These are phyloP conservation scores for Colletotrichum sp. DNA, from an alignment of 2,329 filamentous ascomycete genomes.

Conservation along the genomic window DNA sequence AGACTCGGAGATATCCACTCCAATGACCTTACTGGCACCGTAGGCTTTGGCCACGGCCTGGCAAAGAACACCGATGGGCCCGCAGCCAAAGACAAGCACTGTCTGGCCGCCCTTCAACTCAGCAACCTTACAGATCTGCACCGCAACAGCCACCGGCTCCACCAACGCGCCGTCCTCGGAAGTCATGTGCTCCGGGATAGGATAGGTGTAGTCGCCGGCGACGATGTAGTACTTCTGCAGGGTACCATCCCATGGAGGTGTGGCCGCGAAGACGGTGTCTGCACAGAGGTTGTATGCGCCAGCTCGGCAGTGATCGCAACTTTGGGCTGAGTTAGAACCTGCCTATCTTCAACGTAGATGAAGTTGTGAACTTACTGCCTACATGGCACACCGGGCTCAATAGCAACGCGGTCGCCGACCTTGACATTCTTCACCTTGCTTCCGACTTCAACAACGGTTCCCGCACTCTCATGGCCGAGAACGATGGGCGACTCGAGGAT, in stretches of 20 bases:
- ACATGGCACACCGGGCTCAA: constrained; percentile 54
- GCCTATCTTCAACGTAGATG: not conserved
- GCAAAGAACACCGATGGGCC: constrained; percentile 52
- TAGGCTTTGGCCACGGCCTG: constrained; percentile 51
- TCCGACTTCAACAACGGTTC: constrained; percentile 44
- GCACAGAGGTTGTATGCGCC: constrained; percentile 46
- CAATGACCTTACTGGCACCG: constrained; percentile 48
- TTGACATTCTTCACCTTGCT: constrained; percentile 44
- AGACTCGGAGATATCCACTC: constrained; percentile 48
- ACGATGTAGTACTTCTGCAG: constrained; percentile 53
- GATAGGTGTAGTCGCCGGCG: constrained; percentile 51
- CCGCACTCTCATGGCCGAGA: constrained; percentile 51
- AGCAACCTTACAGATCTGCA: constrained; percentile 48
- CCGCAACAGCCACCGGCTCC: constrained; percentile 57
- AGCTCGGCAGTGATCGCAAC: constrained; percentile 45
- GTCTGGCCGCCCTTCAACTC: constrained; percentile 44
- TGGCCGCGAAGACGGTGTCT: constrained; percentile 53
- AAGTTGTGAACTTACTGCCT: not conserved
- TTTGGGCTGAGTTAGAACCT: constrained; percentile 19
- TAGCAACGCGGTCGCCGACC: constrained; percentile 49
- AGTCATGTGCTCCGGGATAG: constrained; percentile 45
- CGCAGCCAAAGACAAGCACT: constrained; percentile 53
- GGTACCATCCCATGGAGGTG: constrained; percentile 53
- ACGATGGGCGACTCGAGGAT: constrained; percentile 47
- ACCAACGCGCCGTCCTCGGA: constrained; percentile 58